Conservation (phyloP, 768 basidiomycete genomes). For the Grammothele lineata region DNA sequence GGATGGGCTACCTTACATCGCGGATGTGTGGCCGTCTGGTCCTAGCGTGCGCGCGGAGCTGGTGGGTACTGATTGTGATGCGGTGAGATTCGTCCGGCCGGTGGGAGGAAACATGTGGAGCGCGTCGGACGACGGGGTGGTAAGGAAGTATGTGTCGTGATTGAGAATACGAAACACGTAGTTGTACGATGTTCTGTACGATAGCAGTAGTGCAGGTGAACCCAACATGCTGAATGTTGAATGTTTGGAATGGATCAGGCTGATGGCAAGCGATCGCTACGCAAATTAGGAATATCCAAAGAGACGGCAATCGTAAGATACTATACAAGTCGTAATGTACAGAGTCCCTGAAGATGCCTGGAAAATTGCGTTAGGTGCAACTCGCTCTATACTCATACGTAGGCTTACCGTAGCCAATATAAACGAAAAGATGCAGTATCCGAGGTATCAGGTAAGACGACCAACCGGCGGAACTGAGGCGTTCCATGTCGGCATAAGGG, state of each 20-base stretch:
- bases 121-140: conserved; percentile 61
- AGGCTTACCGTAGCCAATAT: too few species aligned
- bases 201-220: too few species aligned
- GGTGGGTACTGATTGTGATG: conserved; percentile 58
- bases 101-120: conserved; percentile 43
- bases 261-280: too few species aligned
- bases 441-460: conserved; percentile 1
- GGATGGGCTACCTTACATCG: conserved; percentile 60
- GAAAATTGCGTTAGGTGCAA: too few species aligned
- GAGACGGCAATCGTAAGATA: too few species aligned
- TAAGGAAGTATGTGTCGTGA: conserved; percentile 41
- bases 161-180: background rate
- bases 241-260: too few species aligned
- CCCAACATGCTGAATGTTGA: too few species aligned
- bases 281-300: too few species aligned
- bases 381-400: too few species aligned
- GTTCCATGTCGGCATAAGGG: conserved; percentile 25
- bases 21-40: conserved; percentile 38
- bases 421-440: background rate
- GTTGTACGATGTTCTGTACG: too few species aligned
- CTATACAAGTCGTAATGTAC: background rate
- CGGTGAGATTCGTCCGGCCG: conserved; percentile 41
- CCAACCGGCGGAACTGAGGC: conserved; percentile 8
- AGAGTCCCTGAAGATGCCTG: too few species aligned
- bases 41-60: conserved; percentile 42